Evolutionary conservation across 2,329 filamentous ascomycete genomes (phyloP).

Genomic region (Pseudogymnoascus sp.): DNA sequence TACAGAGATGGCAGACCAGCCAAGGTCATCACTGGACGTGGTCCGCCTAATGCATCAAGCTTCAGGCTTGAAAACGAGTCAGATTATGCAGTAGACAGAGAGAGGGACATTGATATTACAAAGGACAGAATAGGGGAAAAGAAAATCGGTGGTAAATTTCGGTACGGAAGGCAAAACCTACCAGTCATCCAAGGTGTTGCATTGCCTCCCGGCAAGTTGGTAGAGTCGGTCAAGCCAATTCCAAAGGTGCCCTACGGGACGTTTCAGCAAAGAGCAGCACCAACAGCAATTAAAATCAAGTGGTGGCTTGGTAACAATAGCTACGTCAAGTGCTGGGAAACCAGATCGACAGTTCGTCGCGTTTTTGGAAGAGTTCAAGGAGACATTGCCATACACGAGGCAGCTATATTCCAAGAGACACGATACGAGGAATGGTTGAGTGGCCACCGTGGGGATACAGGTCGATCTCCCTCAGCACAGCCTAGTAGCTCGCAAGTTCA

Average conservation of each 20-base stretch:
- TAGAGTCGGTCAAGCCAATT: not conserved
- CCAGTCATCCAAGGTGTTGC: not conserved
- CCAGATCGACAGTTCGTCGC: not conserved
- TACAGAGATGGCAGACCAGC: not conserved
- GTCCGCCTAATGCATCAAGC: not conserved
- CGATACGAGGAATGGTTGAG: not conserved
- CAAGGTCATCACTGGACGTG: not conserved
- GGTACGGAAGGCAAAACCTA: not conserved
- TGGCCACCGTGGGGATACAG: not conserved
- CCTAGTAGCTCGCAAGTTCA: not conserved
- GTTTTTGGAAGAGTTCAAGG: not conserved
- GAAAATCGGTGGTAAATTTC: not conserved
- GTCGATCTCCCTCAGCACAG: not conserved
- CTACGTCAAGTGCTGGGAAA: not conserved
- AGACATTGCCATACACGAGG: not conserved
- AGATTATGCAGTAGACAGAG: not conserved
- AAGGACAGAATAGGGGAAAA: not conserved
- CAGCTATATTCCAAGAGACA: not conserved
- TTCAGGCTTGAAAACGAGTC: not conserved
- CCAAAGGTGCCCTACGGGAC: not conserved
- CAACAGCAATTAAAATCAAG: not conserved
- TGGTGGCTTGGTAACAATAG: not conserved
- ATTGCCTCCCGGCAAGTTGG: not conserved
- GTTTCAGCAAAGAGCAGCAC: not conserved
- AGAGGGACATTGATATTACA: not conserved